phyloP scores from a whole-genome alignment of 73 alveolate species.

The Blepharisma japonicum region DNA sequence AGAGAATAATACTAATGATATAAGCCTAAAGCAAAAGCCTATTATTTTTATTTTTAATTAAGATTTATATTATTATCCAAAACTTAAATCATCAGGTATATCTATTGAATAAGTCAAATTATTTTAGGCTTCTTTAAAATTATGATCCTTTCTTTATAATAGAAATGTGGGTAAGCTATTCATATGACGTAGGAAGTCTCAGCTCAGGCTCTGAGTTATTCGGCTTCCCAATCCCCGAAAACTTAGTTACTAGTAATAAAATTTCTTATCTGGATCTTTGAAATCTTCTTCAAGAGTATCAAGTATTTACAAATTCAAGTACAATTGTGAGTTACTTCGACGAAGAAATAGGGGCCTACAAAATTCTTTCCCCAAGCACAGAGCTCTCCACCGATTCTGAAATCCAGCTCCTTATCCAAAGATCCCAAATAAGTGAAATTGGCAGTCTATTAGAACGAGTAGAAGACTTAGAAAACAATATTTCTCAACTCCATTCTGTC shows the following conservation, averaged over 20 bases:
- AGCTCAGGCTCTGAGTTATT: neutral
- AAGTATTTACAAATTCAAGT: neutral
- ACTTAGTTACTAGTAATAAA: neutral
- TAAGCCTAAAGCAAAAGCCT: no score
- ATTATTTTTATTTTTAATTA: no score
- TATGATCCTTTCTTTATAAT: neutral
- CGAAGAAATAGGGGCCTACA: neutral
- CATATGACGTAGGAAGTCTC: constrained; percentile 18
- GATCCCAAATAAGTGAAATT: constrained; percentile 21
- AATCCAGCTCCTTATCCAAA: constrained; percentile 4
- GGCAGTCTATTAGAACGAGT: neutral
- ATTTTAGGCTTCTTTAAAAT: neutral
- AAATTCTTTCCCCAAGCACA: neutral
- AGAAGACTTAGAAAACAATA: constrained; percentile 17
- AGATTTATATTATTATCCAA: no score
- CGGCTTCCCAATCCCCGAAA: constrained; percentile 3
- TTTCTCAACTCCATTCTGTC: constrained; percentile 1
- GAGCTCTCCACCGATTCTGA: neutral
- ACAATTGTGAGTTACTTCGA: neutral
- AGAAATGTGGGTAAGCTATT: constrained; percentile 15
- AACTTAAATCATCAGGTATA: no score
- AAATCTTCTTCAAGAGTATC: neutral
- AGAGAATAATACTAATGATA: no score
- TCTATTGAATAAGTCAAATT: no score
- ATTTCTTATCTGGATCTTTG: neutral